Evolutionary conservation across 805 yeast genomes (phyloP).

Genomic region (Saccharomycopsis javanensis): DNA sequence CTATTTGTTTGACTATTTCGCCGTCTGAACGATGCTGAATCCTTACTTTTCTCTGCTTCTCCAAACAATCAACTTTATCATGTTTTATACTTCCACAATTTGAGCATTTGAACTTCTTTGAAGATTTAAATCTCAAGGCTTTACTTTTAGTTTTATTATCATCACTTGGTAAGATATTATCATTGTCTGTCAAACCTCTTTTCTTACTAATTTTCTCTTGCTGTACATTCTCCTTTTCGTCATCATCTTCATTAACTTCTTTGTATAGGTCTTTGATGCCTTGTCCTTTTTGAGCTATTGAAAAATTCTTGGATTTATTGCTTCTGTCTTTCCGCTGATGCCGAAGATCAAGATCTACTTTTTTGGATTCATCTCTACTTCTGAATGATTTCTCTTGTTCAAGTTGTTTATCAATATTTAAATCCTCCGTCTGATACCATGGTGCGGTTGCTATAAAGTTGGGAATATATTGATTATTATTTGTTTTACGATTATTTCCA

Average conservation of each 20-base stretch:
- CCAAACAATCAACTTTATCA: slow-evolving; percentile 29
- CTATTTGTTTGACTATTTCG: slow-evolving; percentile 3
- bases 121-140: slow-evolving; percentile 7
- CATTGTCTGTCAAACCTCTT: not conserved
- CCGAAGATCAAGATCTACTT: slow-evolving; percentile 26
- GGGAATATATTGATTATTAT: slow-evolving; percentile 29
- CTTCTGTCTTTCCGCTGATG: slow-evolving; percentile 37
- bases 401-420: slow-evolving; percentile 3
- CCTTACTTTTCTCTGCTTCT: slow-evolving; percentile 26
- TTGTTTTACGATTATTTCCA: not conserved
- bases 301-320: slow-evolving; percentile 28
- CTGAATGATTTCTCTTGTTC: slow-evolving; percentile 19
- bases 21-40: slow-evolving; percentile 21
- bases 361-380: slow-evolving; percentile 21
- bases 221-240: slow-evolving; percentile 11
- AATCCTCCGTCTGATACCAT: slow-evolving; percentile 25
- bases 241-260: slow-evolving; percentile 22
- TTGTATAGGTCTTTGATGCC: slow-evolving; percentile 36
- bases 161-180: not conserved
- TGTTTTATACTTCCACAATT: slow-evolving; percentile 32
- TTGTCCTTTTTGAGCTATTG: slow-evolving; percentile 36
- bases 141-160: slow-evolving; percentile 8
- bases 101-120: slow-evolving; percentile 24
- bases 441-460: slow-evolving; percentile 28
- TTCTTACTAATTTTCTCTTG: slow-evolving; percentile 4